Evolutionary conservation across 257 asterid species (phyloP).

Genomic region (Solanum virginianum): DNA sequence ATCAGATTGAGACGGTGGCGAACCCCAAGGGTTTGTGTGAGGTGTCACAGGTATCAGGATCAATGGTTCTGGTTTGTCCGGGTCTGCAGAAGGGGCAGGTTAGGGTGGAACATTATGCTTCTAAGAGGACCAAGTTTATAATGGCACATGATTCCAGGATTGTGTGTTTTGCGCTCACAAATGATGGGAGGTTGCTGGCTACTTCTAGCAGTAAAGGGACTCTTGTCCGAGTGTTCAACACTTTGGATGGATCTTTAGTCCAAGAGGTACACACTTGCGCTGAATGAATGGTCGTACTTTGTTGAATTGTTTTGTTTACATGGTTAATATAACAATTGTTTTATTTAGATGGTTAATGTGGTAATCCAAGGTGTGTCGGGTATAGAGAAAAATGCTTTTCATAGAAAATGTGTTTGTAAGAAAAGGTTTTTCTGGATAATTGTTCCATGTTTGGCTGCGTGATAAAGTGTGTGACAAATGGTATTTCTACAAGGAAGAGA

Average conservation of each 20-base stretch:
- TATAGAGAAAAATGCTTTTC: not conserved
- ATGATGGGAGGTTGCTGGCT: constrained; percentile 76
- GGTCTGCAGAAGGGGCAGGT: constrained; percentile 86
- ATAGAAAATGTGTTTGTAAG: not conserved
- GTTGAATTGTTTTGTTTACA: not conserved
- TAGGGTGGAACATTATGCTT: constrained; percentile 71
- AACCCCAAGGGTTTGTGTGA: constrained; percentile 84
- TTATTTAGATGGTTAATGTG: not conserved
- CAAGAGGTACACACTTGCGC: constrained; percentile 49
- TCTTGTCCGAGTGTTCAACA: constrained; percentile 56
- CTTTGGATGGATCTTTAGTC: constrained; percentile 70
- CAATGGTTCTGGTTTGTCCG: constrained; percentile 73
- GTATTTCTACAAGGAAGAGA: not conserved
- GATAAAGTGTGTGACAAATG: not conserved
- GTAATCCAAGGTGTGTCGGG: not conserved
- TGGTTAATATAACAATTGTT: not conserved
- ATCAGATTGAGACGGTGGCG: constrained; percentile 75
- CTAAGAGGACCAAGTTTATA: constrained; percentile 62
- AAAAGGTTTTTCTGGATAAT: not conserved
- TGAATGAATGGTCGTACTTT: not conserved
- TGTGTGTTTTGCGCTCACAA: constrained; percentile 57
- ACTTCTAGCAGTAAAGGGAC: constrained; percentile 90
- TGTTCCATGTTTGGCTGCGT: not conserved
- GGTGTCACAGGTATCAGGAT: constrained; percentile 64
- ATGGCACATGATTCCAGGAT: constrained; percentile 75